A percentile compares a stretch with the other conserved stretches of the same genome.
These are phyloP conservation scores for Cryptosporidium canis DNA, from an alignment of 169 alveolate genomes.

Conservation along the genomic window DNA sequence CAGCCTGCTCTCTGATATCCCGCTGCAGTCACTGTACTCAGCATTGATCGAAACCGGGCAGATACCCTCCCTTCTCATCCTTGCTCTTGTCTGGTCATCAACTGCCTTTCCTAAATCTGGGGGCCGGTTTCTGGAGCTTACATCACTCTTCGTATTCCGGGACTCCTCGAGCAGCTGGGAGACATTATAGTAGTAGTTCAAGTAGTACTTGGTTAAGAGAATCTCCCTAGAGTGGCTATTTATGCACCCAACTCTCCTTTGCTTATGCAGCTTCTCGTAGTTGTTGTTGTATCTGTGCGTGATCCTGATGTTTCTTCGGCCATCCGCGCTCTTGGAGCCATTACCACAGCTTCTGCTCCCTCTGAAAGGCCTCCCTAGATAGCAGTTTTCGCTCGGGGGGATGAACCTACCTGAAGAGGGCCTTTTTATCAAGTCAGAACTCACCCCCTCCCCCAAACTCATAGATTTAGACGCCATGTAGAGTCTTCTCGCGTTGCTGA, in stretches of 20 bases:
- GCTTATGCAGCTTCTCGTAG: conserved; percentile 48
- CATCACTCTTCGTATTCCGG: too few relatives aligned
- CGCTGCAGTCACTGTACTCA: neutral
- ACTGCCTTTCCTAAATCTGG: too few relatives aligned
- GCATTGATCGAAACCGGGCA: too few relatives aligned
- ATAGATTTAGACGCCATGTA: neutral
- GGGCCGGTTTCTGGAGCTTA: too few relatives aligned
- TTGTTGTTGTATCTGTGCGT: conserved; percentile 36
- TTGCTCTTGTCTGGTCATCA: too few relatives aligned
- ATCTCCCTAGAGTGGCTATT: conserved; percentile 11
- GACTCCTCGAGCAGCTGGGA: neutral
- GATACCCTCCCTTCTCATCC: neutral
- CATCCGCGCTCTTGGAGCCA: neutral
- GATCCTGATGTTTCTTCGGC: neutral
- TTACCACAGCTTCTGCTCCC: neutral
- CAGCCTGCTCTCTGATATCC: neutral
- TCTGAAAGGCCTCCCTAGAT: neutral
- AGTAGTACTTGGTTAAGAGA: conserved; percentile 6
- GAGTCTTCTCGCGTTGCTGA: neutral
- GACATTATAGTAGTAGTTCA: neutral
- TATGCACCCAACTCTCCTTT: conserved; percentile 20
- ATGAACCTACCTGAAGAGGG: neutral
- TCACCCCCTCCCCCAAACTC: neutral
- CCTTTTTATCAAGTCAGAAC: neutral
- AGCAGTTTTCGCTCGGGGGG: neutral